Conservation (phyloP, 495 filamentous ascomycete species). For the Saxispiralis lemnorum region DNA sequence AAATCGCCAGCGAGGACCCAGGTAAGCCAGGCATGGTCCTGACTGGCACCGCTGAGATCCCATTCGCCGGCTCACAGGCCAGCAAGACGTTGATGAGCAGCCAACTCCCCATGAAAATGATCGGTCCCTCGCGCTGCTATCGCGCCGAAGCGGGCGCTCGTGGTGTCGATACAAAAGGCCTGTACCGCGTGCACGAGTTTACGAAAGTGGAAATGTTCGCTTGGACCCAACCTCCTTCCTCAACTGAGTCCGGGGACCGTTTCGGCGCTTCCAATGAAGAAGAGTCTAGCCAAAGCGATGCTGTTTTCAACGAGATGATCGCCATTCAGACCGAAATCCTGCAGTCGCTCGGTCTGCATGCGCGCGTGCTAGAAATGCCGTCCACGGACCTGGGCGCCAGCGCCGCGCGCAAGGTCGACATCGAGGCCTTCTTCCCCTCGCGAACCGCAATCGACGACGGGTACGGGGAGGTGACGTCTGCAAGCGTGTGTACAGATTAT, state of each 20-base stretch:
- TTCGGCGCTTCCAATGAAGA: conserved; percentile 4
- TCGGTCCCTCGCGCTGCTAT: conserved; percentile 75
- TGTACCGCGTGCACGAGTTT: conserved; percentile 98
- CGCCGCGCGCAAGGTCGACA: conserved; percentile 71
- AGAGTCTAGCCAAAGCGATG: conserved; percentile 9
- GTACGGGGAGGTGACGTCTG: conserved; percentile 86
- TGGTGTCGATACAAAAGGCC: conserved; percentile 76
- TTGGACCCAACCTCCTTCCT: conserved; percentile 45
- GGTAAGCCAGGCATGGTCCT: conserved; percentile 52
- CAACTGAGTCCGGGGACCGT: neutral
- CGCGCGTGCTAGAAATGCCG: conserved; percentile 85
- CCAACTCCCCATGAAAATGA: conserved; percentile 56
- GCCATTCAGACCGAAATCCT: conserved; percentile 73
- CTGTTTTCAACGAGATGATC: conserved; percentile 64
- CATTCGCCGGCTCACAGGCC: conserved; percentile 78
- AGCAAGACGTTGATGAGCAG: conserved; percentile 42
- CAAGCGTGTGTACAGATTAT: conserved; percentile 88
- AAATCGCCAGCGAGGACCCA: conserved; percentile 35
- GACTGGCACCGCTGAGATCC: conserved; percentile 84
- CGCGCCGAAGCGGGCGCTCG: conserved; percentile 84
- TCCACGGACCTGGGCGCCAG: conserved; percentile 71
- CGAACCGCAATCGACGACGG: conserved; percentile 53
- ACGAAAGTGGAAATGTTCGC: conserved; percentile 96
- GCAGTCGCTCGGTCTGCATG: conserved; percentile 56
- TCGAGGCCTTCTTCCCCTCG: conserved; percentile 86